A percentile compares a stretch with the other conserved stretches of the same genome.
Conservation (phyloP, 108 stramenopile genomes). For the Aurantiochytrium sp. region DNA sequence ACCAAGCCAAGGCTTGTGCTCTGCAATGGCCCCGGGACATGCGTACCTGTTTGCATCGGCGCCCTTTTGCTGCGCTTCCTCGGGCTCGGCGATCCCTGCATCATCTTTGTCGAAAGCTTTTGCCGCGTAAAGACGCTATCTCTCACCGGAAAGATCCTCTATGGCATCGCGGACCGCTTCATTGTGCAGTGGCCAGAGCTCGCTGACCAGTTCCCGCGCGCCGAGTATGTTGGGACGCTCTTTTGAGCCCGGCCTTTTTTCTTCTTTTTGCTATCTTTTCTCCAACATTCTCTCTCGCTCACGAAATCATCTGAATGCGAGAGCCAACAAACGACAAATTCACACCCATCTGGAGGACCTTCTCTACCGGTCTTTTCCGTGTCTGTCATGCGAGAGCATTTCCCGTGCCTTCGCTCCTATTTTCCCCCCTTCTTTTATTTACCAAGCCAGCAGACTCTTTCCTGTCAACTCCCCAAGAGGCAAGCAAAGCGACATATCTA, state of each 20-base stretch:
- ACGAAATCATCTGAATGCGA: too few species aligned
- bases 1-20: slow-evolving; percentile 32
- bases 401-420: too few species aligned
- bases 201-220: slow-evolving; percentile 23
- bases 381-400: too few species aligned
- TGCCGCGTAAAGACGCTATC: slow-evolving; percentile 45
- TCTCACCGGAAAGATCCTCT: slow-evolving; percentile 33
- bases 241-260: background rate
- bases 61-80: slow-evolving; percentile 22
- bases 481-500: too few species aligned
- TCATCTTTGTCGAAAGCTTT: slow-evolving; percentile 43
- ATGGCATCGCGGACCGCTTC: slow-evolving; percentile 38
- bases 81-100: slow-evolving; percentile 18
- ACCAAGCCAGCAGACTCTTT: too few species aligned
- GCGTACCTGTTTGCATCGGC: slow-evolving; percentile 33
- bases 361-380: too few species aligned
- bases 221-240: slow-evolving; percentile 37
- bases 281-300: too few species aligned
- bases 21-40: slow-evolving; percentile 44
- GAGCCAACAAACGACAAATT: too few species aligned
- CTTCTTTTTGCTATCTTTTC: too few species aligned
- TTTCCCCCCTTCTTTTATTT: too few species aligned
- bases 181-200: slow-evolving; percentile 47
- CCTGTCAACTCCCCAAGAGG: too few species aligned
- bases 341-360: too few species aligned